phyloP scores from a whole-genome alignment of 495 filamentous ascomycete species.

The Tetracladium marchalianum region DNA sequence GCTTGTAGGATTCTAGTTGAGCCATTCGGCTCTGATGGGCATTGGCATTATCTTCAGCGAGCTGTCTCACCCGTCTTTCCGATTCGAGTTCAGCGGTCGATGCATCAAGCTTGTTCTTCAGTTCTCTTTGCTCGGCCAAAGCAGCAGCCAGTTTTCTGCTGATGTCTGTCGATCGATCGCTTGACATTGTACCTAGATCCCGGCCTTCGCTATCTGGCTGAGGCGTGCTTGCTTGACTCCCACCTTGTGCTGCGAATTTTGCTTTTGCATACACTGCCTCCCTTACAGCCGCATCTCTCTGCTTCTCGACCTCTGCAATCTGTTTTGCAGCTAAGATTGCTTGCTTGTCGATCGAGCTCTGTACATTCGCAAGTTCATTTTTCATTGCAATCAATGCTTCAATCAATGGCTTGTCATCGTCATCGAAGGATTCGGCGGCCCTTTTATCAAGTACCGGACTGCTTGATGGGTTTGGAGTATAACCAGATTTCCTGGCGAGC shows the following conservation, averaged over 20 bases:
- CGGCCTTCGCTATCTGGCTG: conserved; percentile 51
- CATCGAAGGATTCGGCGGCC: conserved; percentile 64
- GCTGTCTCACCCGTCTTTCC: conserved; percentile 66
- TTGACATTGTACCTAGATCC: conserved; percentile 44
- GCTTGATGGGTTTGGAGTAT: conserved; percentile 60
- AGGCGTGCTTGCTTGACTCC: conserved; percentile 60
- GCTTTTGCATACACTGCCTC: conserved; percentile 94
- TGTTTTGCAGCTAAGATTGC: conserved; percentile 72
- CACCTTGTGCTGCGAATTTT: conserved; percentile 74
- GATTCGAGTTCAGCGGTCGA: conserved; percentile 61
- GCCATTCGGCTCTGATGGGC: conserved; percentile 73
- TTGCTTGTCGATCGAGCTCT: conserved; percentile 78
- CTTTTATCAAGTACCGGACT: conserved; percentile 69
- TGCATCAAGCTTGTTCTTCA: conserved; percentile 58
- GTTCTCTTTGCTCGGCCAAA: conserved; percentile 64
- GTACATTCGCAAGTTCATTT: conserved; percentile 72
- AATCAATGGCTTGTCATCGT: conserved; percentile 84
- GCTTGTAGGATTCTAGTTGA: conserved; percentile 72
- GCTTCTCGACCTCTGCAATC: conserved; percentile 86
- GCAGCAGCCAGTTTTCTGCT: conserved; percentile 72
- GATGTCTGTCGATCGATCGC: conserved; percentile 66
- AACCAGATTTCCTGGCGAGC: conserved; percentile 79
- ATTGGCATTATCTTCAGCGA: conserved; percentile 81
- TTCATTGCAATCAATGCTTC: conserved; percentile 91
- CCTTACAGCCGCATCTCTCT: conserved; percentile 81